A percentile compares a stretch with the other conserved stretches of the same genome.
phyloP scores from a whole-genome alignment of 2,329 filamentous ascomycete genomes.

The Monilinia fructigena region DNA sequence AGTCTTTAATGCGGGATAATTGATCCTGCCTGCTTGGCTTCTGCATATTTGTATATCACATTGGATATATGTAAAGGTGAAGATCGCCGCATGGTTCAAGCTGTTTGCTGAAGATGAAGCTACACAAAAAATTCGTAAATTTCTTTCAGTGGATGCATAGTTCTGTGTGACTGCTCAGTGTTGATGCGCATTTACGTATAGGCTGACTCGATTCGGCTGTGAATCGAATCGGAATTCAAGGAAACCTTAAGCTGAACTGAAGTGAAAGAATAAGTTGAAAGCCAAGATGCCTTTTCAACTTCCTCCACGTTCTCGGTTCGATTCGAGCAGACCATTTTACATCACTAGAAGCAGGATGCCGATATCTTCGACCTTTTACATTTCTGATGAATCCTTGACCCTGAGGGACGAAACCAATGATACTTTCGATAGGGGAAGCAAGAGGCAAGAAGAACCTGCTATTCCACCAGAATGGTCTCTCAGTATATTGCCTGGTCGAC shows the following conservation, averaged over 20 bases:
- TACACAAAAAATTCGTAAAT: background rate
- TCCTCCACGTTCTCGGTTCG: constrained; percentile 8
- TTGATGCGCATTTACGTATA: background rate
- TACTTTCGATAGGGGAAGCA: background rate
- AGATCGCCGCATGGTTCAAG: constrained; percentile 17
- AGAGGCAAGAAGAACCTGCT: background rate
- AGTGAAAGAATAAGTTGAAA: constrained; percentile 4
- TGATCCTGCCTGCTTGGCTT: constrained; percentile 1
- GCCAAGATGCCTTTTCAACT: constrained; percentile 16
- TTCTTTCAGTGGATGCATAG: background rate
- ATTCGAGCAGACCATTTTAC: constrained; percentile 8
- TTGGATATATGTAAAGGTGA: constrained; percentile 19
- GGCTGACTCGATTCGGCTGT: constrained; percentile 2
- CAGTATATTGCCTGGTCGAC: background rate
- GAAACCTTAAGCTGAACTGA: background rate
- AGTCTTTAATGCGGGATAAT: background rate
- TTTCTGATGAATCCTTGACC: constrained; percentile 15
- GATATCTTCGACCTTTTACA: constrained; percentile 18
- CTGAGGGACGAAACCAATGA: constrained; percentile 1
- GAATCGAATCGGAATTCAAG: constrained; percentile 7
- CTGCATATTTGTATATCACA: background rate
- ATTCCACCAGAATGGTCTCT: constrained; percentile 11
- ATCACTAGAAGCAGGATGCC: constrained; percentile 18
- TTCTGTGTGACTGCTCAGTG: background rate
- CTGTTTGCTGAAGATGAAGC: constrained; percentile 2